A percentile compares a stretch with the other conserved stretches of the same genome.
phyloP scores from a whole-genome alignment of 768 basidiomycete species.

The Vararia minispora region DNA sequence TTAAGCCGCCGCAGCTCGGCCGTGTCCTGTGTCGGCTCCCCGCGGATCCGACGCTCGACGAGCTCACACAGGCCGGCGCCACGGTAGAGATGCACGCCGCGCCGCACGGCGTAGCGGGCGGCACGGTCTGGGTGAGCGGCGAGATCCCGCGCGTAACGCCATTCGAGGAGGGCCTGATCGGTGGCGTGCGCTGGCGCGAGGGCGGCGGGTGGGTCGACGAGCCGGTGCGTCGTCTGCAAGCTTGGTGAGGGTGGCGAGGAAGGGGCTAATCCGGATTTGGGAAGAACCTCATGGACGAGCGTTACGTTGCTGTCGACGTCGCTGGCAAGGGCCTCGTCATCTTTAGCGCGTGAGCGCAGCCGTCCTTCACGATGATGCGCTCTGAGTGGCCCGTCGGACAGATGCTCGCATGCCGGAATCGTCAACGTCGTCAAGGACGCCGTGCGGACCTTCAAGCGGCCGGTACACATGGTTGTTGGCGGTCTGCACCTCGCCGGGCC shows the following conservation, averaged over 20 bases:
- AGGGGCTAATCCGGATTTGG: neutral
- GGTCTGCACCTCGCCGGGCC: slow-evolving; percentile 76
- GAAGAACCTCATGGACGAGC: slow-evolving; percentile 74
- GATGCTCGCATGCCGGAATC: slow-evolving; percentile 74
- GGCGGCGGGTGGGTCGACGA: slow-evolving; percentile 40
- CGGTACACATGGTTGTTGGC: slow-evolving; percentile 75
- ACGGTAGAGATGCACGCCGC: slow-evolving; percentile 41
- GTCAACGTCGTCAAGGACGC: slow-evolving; percentile 76
- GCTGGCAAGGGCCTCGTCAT: slow-evolving; percentile 73
- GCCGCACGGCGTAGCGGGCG: slow-evolving; percentile 55
- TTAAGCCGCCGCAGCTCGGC: slow-evolving; percentile 50
- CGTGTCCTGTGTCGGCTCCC: slow-evolving; percentile 51
- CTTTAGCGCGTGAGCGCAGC: slow-evolving; percentile 62
- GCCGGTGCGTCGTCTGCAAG: slow-evolving; percentile 28
- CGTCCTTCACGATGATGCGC: neutral
- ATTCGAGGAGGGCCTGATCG: slow-evolving; percentile 59
- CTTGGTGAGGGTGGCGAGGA: neutral
- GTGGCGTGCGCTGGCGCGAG: slow-evolving; percentile 51
- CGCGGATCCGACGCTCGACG: slow-evolving; percentile 60
- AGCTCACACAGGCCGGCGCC: slow-evolving; percentile 46
- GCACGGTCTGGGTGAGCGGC: slow-evolving; percentile 67
- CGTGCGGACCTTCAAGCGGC: slow-evolving; percentile 45
- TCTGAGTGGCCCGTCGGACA: slow-evolving; percentile 12
- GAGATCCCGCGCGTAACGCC: slow-evolving; percentile 63
- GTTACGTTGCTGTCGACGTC: slow-evolving; percentile 69